Base-by-base conservation (phyloP, 139 green algal genomes). In the Zygnema circumcarinatum region DNA sequence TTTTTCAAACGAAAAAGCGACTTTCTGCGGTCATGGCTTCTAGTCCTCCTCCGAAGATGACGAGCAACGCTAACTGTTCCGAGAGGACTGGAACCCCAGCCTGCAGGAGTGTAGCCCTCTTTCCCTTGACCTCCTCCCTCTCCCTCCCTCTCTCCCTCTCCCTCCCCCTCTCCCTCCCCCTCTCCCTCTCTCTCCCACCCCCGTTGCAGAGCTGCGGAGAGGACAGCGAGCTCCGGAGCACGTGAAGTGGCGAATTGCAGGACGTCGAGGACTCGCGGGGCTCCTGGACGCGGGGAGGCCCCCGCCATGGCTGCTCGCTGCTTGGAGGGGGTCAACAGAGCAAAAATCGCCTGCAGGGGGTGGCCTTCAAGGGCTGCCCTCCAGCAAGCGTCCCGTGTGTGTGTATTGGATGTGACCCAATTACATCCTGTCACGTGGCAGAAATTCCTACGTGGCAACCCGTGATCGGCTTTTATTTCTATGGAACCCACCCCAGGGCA, bases 41-140 rank as follows among this genome's bases (percentile, higher is more conserved):
- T 53, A 67, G 76, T 83, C 38, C 76, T 42, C 11, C 76, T 42
- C 41, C 76, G 76, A 16, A 83, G 76, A 83, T 83, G 76, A 11
- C 76, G 76, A 22, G 76, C 7, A 7, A 20, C 11, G 47, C 3
- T 16, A 83, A 76, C 7, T 56, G 69, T 25, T 16, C 38, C 69
- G 3, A 47, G 16, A 78, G 38, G 38, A 56, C 16, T 11, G 3
- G 69, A 47, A 41, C 38, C 69, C 38, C 38, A 78, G 36, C 16
- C 69, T 25, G 39, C 38, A 25, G 36, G 38, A 3, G 69, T 7
- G 3, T 11, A 11, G 39, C 3, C 7, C 11, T 11, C 38, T 25
- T 47, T 78, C 38, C 69, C 16, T 3, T 25, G 38, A 78, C 7
- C 16, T 56, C 56, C 56, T 72, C 56, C 56, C 56, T 72, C 56